These are phyloP conservation scores for Russula vinacea DNA, from an alignment of 768 basidiomycete species.

Conservation along the genomic window DNA sequence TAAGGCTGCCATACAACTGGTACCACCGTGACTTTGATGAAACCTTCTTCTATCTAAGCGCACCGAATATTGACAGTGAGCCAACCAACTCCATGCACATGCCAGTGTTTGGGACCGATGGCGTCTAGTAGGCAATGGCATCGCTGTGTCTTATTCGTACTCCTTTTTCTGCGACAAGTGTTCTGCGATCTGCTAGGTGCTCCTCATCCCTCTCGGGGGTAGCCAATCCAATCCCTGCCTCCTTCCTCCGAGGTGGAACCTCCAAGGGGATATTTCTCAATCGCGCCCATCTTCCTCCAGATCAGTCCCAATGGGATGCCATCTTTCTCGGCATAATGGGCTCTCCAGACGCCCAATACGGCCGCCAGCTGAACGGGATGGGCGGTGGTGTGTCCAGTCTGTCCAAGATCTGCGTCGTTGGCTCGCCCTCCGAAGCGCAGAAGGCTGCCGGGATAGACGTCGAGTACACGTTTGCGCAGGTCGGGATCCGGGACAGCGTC, in stretches of 20 bases:
- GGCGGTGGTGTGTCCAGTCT: conserved; percentile 74
- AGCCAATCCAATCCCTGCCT: conserved; percentile 39
- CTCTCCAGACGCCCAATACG: conserved; percentile 68
- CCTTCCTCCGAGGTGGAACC: conserved; percentile 69
- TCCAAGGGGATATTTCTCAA: conserved; percentile 74
- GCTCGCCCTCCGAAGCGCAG: conserved; percentile 45
- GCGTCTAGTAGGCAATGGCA: conserved; percentile 15
- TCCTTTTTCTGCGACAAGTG: background rate
- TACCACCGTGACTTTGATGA: background rate
- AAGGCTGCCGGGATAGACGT: conserved; percentile 49
- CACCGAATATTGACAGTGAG: conserved; percentile 16
- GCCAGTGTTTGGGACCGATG: conserved; percentile 2
- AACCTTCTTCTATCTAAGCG: background rate
- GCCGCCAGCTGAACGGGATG: conserved; percentile 76
- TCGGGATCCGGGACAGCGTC: conserved; percentile 51
- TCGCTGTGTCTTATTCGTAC: background rate
- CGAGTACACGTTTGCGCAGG: conserved; percentile 67
- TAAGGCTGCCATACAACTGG: background rate
- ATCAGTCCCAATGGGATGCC: conserved; percentile 50
- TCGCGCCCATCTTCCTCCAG: conserved; percentile 49
- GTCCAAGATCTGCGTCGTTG: conserved; percentile 71
- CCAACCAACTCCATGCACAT: conserved; percentile 2
- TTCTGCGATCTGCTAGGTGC: conserved; percentile 2
- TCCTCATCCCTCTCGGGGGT: conserved; percentile 18
- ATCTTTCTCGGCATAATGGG: conserved; percentile 76